These are phyloP conservation scores for Goniomonas avonlea DNA, from an alignment of 78 protist genomes.

Conservation along the genomic window DNA sequence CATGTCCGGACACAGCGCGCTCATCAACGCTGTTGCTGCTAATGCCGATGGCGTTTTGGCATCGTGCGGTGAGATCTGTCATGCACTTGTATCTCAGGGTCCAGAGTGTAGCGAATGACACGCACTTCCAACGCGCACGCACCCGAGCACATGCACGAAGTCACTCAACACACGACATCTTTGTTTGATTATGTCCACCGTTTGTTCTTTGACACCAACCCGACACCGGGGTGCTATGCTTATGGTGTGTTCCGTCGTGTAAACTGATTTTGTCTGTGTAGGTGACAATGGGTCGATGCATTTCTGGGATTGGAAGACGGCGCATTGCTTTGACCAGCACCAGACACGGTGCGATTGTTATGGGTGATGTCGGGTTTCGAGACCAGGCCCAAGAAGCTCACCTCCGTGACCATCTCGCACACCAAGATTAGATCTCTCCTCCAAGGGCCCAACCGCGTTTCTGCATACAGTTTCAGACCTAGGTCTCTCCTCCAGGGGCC, in stretches of 20 bases:
- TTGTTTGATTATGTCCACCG: not conserved
- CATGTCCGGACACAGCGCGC: slow-evolving; percentile 73
- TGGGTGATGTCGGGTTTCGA: no score
- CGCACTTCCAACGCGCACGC: not conserved
- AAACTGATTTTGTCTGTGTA: not conserved
- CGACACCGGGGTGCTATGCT: not conserved
- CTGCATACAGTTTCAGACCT: no score
- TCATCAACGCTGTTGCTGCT: slow-evolving; percentile 75
- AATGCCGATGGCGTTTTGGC: slow-evolving; percentile 72
- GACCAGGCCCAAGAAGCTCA: no score
- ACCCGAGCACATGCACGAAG: not conserved
- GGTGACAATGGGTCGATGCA: slow-evolving; percentile 79
- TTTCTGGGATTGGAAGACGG: slow-evolving; percentile 93
- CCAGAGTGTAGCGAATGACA: not conserved
- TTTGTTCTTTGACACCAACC: not conserved
- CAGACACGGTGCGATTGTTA: not conserved
- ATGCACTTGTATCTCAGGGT: no score
- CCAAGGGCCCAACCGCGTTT: no score
- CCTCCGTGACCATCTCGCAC: no score
- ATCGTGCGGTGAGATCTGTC: no score
- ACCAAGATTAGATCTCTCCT: no score
- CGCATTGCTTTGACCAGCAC: slow-evolving; percentile 76
- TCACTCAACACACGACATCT: not conserved
- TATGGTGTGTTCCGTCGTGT: not conserved
- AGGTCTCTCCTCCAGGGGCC: no score